Evolutionary conservation across 2,329 filamentous ascomycete genomes (phyloP).

Genomic region (Colletotrichum spaethianum): DNA sequence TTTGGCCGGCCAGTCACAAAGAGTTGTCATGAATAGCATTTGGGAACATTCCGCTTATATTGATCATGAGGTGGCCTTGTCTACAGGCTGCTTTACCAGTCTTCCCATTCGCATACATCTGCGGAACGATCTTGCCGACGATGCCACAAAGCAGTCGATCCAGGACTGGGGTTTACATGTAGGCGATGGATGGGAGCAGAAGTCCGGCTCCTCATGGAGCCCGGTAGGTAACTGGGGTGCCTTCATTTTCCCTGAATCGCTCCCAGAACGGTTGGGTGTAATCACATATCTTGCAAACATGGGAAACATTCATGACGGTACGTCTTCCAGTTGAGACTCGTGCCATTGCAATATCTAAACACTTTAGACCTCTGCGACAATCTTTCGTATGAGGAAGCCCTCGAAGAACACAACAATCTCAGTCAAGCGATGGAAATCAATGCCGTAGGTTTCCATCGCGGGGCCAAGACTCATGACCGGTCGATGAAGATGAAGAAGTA

Average conservation of each 20-base stretch:
- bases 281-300: conserved; percentile 23
- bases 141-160: conserved; percentile 16
- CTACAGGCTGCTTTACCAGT: conserved; percentile 26
- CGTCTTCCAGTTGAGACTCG: neutral
- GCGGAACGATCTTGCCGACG: conserved; percentile 23
- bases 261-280: conserved; percentile 16
- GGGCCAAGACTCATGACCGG: neutral
- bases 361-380: conserved; percentile 19
- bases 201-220: conserved; percentile 21
- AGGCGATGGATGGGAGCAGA: conserved; percentile 22
- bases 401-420: conserved; percentile 17
- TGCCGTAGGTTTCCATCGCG: neutral
- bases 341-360: neutral
- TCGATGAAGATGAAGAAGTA: conserved; percentile 25
- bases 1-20: neutral
- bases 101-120: conserved; percentile 29
- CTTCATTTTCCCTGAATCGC: conserved; percentile 29
- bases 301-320: conserved; percentile 31
- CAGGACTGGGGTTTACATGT: conserved; percentile 12
- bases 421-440: conserved; percentile 12
- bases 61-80: conserved; percentile 3
- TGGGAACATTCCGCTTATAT: conserved; percentile 10
- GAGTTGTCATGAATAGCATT: neutral
- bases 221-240: conserved; percentile 28
- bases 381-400: conserved; percentile 16